phyloP scores from a whole-genome alignment of 2,329 filamentous ascomycete species.

The Paraconiothyrium sp. region DNA sequence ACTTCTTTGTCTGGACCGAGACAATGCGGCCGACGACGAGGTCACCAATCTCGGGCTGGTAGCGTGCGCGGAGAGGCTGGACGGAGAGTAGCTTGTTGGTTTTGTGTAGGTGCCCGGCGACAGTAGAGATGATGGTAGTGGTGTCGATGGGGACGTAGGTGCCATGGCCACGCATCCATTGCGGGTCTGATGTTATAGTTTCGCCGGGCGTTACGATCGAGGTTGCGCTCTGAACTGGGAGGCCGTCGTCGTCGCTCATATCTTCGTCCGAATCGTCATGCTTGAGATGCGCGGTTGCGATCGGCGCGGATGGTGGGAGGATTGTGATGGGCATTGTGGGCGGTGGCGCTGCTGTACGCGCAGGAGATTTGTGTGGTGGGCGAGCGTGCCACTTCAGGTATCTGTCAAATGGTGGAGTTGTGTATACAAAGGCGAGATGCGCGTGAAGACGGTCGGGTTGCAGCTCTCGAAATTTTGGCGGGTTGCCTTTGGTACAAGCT shows the following conservation, averaged over 20 bases:
- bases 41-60: conserved; percentile 95
- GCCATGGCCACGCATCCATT: conserved; percentile 98
- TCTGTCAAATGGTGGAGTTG: neutral
- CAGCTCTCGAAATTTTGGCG: conserved; percentile 43
- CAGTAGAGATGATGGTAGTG: conserved; percentile 82
- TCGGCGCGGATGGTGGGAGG: conserved; percentile 57
- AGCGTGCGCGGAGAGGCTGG: conserved; percentile 87
- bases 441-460: conserved; percentile 11
- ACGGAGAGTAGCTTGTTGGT: conserved; percentile 98
- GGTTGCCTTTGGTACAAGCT: conserved; percentile 24
- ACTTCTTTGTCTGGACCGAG: conserved; percentile 91
- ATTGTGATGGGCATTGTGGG: conserved; percentile 67
- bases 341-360: neutral
- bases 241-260: conserved; percentile 57
- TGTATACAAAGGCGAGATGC: conserved; percentile 7
- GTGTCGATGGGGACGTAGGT: conserved; percentile 75
- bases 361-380: neutral
- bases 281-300: conserved; percentile 44
- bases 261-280: conserved; percentile 61
- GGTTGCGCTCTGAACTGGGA: conserved; percentile 40
- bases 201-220: conserved; percentile 88
- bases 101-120: conserved; percentile 88
- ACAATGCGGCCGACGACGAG: conserved; percentile 92
- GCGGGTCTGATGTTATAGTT: conserved; percentile 86
- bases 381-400: conserved; percentile 1